Conservation (phyloP, 176 grass and related monocot genomes). For the Oryza longistaminata region DNA sequence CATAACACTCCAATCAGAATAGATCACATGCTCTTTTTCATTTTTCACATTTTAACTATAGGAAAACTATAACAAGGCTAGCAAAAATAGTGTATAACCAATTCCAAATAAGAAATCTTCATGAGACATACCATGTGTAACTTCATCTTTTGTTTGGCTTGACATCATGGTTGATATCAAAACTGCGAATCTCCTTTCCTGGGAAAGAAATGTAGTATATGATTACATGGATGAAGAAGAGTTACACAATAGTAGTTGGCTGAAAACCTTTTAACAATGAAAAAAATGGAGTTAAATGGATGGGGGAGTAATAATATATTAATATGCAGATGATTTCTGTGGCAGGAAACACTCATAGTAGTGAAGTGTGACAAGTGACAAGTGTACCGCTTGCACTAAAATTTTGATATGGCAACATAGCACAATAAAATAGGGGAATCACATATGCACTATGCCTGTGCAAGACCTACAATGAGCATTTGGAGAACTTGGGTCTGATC, state of each 20-base stretch:
- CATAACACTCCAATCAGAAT: not conserved
- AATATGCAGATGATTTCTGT: not conserved
- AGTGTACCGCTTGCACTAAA: not conserved
- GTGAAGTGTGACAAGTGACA: not conserved
- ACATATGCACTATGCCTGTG: not conserved
- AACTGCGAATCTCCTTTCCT: slow-evolving; percentile 94
- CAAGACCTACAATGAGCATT: not conserved
- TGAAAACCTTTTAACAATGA: not conserved
- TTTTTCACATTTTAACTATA: not conserved
- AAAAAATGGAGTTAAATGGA: not conserved
- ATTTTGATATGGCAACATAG: slow-evolving; percentile 14
- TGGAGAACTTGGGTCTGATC: not conserved
- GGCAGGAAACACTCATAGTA: not conserved
- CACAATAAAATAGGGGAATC: slow-evolving; percentile 21
- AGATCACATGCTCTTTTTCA: not conserved
- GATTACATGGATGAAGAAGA: not conserved
- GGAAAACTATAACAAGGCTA: slow-evolving; percentile 19
- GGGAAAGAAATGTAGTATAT: slow-evolving; percentile 29
- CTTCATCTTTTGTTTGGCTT: slow-evolving; percentile 97
- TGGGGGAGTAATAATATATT: not conserved
- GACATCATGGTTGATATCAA: slow-evolving; percentile 84
- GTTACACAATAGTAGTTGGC: not conserved
- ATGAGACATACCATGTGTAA: slow-evolving; percentile 74
- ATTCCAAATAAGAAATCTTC: slow-evolving; percentile 29
- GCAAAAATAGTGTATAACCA: not conserved